Evolutionary conservation across 2,329 filamentous ascomycete genomes (phyloP), one percentile per base, ranked within the genome.

Genomic region (Cryoendolithus antarcticus): DNA sequence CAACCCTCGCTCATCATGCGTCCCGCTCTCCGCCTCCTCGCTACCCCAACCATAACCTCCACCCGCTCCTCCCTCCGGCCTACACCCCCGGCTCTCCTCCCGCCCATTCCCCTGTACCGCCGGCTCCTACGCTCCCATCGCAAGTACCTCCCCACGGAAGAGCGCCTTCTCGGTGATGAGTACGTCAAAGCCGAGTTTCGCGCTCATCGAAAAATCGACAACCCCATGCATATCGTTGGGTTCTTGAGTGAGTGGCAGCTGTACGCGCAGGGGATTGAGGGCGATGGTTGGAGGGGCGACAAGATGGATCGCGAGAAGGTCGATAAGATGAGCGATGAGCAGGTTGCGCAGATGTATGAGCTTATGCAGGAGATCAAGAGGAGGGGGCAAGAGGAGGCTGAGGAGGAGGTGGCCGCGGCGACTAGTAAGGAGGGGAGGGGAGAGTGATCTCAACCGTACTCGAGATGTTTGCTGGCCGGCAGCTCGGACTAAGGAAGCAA

Each of bases 161-260:
- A 75, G 77, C 77, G 91, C 29, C 42, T 93, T 4, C 65, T 98
- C 6, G 91, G 91, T 4, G 91, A 98, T 56, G 77, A 86, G 59
- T 98, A 96, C 62, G 71, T 96, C 59, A 95, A 93, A 65, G 75
- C 77, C 34, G 91, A 98, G 65, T 98, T 96, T 52, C 74, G 85
- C 44, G 81, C 82, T 1, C 91, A 96, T 56, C 74, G 73, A 44
- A 71, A 77, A 28, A 75, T 93, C 35, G 89, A 96, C 44, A 96
- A 96, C 54, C 88, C 91, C 0, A 75, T 85, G 19, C 89, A 96
- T 57, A 76, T 98, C 62, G 86, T 96, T 52, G 91, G 89, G 2
- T 98, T 98, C 61, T 70, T 98, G 50, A 89, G 84, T 0, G 88
- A 96, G 61, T 98, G 89, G 89, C 91, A 98, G 61, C 66, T 85